Evolutionary conservation across 108 stramenopile species (phyloP).

Genomic region (Schizochytrium sp.): DNA sequence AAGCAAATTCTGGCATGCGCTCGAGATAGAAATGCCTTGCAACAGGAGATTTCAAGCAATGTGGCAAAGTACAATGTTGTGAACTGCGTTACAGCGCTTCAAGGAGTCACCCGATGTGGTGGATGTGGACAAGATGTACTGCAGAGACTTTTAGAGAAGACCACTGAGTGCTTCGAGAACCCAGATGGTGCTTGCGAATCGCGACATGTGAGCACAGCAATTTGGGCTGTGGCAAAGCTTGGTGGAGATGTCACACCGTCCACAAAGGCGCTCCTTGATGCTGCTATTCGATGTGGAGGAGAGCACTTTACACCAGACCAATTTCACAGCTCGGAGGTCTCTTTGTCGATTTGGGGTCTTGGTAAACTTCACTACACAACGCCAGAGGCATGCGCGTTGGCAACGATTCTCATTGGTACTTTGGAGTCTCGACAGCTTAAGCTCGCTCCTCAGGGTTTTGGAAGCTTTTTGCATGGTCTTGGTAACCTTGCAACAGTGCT

Average conservation of each 20-base stretch:
- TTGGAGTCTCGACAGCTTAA: neutral
- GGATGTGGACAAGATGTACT: neutral
- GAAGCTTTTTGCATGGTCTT: neutral
- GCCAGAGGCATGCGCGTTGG: neutral
- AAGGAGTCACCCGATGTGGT: neutral
- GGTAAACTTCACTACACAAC: neutral
- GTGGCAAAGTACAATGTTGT: slow-evolving; percentile 21
- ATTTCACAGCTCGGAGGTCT: neutral
- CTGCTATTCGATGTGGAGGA: neutral
- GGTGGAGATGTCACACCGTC: neutral
- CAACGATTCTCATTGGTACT: neutral
- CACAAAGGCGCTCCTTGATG: neutral
- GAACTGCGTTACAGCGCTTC: slow-evolving; percentile 53
- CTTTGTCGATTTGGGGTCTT: slow-evolving; percentile 29
- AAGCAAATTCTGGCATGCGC: too few species aligned
- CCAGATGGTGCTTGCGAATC: neutral
- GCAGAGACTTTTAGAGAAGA: neutral
- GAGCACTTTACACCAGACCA: neutral
- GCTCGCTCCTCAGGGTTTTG: slow-evolving; percentile 17
- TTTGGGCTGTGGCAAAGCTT: slow-evolving; percentile 50
- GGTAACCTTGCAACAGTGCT: slow-evolving; percentile 6
- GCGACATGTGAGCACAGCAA: slow-evolving; percentile 25
- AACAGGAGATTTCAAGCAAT: neutral
- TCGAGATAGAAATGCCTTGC: too few species aligned
- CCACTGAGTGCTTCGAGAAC: too few species aligned